Base-by-base conservation (phyloP, 164 flowering plant genomes). In the Liriodendron chinense region DNA sequence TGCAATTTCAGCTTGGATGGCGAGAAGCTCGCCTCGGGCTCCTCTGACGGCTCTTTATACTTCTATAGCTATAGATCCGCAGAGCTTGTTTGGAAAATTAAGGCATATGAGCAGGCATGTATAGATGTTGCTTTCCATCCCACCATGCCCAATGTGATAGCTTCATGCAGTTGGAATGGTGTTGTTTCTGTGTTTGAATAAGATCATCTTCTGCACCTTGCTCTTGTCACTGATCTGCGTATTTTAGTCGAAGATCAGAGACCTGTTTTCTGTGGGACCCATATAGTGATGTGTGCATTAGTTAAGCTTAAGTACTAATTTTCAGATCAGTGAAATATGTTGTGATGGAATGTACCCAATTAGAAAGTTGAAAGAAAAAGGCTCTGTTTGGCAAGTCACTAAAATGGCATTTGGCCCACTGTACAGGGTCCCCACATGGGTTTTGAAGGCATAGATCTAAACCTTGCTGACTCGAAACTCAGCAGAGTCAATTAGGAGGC, bases 1-100 rank as follows among this genome's bases (percentile, higher is more conserved):
- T 96, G 98, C 80, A 86, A 77, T 77, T 93, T 96, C 85, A 93
- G 90, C 84, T 64, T 75, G 78, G 89, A 92, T 83, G 99, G 97
- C 1, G 83, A 88, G 62, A 84, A 18, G 56, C 84, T 94, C 22
- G 90, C 79, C 68, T 86, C 96, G 0, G 98, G 98, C 56, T 94
- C 98, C 47, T 86, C 94, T 0, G 97, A 93, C 72, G 98, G 98
- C 13, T 87, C 73, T 66, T 84, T 94, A 64, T 92, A 88, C 87
- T 75, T 91, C 9, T 94, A 92, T 74, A 75, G 84, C 80, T 85
- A 79, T 49, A 83, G 75, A 69, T 85, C 98, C 3, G 79, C 93
- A 1, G 74, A 82, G 73, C 85, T 90, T 71, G 23, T 88, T 16
- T 77, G 63, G 76, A 93, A 88, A 80, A 79, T 93, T 64, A 92